Evolutionary conservation across 176 grass and related monocot genomes (phyloP).

Genomic region (Tillandsia fasciculata): DNA sequence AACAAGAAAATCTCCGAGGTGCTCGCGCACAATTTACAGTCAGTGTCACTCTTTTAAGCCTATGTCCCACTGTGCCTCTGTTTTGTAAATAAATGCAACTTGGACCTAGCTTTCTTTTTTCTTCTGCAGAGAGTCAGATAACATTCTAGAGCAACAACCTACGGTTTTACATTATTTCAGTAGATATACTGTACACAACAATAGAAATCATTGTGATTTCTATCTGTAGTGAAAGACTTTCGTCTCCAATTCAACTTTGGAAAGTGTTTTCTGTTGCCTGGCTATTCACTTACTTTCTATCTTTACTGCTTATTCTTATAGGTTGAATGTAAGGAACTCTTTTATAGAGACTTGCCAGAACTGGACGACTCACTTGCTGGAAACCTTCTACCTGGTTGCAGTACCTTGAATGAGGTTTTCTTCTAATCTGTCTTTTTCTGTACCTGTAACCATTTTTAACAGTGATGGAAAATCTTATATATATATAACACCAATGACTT

Average conservation of each 20-base stretch:
- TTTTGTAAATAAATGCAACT: too few relatives aligned
- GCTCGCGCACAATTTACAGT: constrained; percentile 79
- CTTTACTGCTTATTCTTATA: constrained; percentile 31
- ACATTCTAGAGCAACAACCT: too few relatives aligned
- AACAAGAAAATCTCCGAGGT: constrained; percentile 66
- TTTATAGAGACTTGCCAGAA: constrained; percentile 76
- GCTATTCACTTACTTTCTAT: constrained; percentile 5
- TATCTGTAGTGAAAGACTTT: neutral
- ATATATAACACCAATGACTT: too few relatives aligned
- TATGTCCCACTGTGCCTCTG: neutral
- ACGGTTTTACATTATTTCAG: too few relatives aligned
- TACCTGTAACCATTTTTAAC: neutral
- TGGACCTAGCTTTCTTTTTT: too few relatives aligned
- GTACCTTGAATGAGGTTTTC: constrained; percentile 69
- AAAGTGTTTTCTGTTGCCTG: neutral
- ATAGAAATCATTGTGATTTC: neutral
- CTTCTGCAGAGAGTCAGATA: too few relatives aligned
- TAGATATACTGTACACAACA: too few relatives aligned
- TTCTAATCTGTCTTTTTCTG: constrained; percentile 6
- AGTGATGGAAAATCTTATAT: too few relatives aligned
- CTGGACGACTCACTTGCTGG: constrained; percentile 66
- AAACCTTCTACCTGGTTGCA: constrained; percentile 85
- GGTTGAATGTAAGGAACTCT: constrained; percentile 98
- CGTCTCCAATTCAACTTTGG: neutral
- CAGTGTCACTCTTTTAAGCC: constrained; percentile 26